Conservation (phyloP, 1,284 basidiomycete genomes). For the Quambalaria eucalypti region DNA sequence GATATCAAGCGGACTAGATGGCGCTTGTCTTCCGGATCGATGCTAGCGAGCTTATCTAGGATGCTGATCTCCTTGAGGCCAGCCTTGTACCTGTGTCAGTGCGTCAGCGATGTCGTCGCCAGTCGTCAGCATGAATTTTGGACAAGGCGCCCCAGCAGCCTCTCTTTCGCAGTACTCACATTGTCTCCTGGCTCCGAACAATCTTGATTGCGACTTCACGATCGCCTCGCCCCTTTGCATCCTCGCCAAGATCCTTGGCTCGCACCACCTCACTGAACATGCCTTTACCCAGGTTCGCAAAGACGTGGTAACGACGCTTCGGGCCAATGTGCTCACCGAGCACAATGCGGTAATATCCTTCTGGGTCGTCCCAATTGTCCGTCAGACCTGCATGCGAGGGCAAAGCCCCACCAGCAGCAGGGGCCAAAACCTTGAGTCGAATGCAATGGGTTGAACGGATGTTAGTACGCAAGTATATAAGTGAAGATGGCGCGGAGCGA, state of each 20-base stretch:
- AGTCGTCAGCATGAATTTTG: not conserved
- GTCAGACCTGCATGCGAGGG: slow-evolving; percentile 39
- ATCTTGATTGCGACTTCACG: slow-evolving; percentile 95
- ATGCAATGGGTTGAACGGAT: not conserved
- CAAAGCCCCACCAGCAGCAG: not conserved
- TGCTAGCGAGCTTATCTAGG: slow-evolving; percentile 70
- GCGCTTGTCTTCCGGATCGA: slow-evolving; percentile 93
- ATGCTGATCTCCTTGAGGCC: slow-evolving; percentile 87
- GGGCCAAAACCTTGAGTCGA: not conserved
- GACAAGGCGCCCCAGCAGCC: no score
- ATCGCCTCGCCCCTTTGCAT: slow-evolving; percentile 4
- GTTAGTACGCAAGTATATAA: not conserved
- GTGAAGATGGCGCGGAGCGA: no score
- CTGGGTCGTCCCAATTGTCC: slow-evolving; percentile 63
- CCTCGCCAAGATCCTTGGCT: slow-evolving; percentile 54
- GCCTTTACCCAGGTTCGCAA: slow-evolving; percentile 85
- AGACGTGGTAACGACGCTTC: slow-evolving; percentile 84
- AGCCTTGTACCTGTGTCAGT: slow-evolving; percentile 60
- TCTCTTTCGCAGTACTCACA: slow-evolving; percentile 51
- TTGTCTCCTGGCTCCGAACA: slow-evolving; percentile 87
- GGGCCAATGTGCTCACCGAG: slow-evolving; percentile 83
- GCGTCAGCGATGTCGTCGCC: not conserved
- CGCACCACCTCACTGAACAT: slow-evolving; percentile 98
- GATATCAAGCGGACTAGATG: slow-evolving; percentile 82
- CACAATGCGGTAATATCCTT: slow-evolving; percentile 91